These are phyloP conservation scores for Aureobasidium sp. DNA, from an alignment of 2,329 filamentous ascomycete genomes.

Conservation along the genomic window DNA sequence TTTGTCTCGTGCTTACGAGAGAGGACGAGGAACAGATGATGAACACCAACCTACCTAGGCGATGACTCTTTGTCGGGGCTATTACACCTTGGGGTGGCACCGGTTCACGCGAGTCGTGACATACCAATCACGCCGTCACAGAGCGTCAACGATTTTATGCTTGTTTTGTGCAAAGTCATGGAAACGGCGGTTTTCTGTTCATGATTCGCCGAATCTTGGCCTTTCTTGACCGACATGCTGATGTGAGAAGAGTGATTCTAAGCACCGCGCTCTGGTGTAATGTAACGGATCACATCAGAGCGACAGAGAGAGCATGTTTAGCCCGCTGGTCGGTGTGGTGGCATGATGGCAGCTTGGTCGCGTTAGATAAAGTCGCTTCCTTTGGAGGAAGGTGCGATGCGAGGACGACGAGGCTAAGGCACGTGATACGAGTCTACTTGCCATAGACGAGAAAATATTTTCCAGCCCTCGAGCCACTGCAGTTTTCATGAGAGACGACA, in stretches of 20 bases:
- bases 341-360: not conserved
- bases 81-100: not conserved
- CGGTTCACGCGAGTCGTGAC: not conserved
- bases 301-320: not conserved
- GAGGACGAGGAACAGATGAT: not conserved
- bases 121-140: slow-evolving; percentile 4
- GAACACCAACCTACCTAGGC: too few species aligned
- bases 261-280: not conserved
- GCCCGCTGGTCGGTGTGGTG: not conserved
- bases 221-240: not conserved
- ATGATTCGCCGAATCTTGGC: not conserved
- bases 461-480: not conserved
- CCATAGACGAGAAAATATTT: slow-evolving; percentile 8
- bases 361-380: not conserved
- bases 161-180: not conserved
- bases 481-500: not conserved
- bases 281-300: not conserved
- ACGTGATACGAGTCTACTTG: not conserved
- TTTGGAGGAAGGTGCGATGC: not conserved
- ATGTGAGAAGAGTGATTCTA: not conserved
- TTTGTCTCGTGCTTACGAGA: not conserved
- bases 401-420: not conserved
- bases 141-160: not conserved
- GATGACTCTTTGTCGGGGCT: not conserved
- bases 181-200: not conserved